Conservation (phyloP, 805 yeast species). For the Wickerhamiella azymoides region DNA sequence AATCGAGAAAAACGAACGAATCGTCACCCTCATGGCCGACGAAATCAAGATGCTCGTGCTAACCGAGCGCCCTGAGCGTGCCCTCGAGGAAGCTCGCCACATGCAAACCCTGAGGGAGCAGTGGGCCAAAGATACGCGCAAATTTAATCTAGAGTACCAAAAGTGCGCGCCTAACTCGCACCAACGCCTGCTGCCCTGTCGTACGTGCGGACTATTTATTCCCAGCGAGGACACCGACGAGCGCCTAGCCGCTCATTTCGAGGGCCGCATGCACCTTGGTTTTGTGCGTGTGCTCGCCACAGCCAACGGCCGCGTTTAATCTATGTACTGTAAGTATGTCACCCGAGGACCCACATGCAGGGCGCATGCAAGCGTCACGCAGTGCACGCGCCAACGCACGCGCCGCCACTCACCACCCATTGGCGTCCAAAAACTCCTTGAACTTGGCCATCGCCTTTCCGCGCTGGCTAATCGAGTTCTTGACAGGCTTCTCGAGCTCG, state of each 20-base stretch:
- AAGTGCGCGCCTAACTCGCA: constrained; percentile 67
- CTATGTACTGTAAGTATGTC: not conserved
- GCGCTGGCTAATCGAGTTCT: constrained; percentile 80
- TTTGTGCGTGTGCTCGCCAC: constrained; percentile 54
- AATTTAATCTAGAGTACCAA: constrained; percentile 32
- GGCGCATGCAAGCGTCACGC: no score
- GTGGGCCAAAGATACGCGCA: not conserved
- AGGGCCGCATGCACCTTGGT: constrained; percentile 76
- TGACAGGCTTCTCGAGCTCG: constrained; percentile 63
- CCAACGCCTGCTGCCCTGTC: constrained; percentile 83
- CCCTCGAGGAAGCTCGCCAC: constrained; percentile 49
- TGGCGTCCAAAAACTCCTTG: constrained; percentile 32
- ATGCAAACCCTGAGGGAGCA: constrained; percentile 28
- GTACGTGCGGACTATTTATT: constrained; percentile 76
- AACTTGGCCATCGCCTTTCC: constrained; percentile 68
- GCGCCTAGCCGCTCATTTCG: constrained; percentile 76
- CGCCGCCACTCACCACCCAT: not conserved
- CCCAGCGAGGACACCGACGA: constrained; percentile 78
- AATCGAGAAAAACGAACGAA: constrained; percentile 17
- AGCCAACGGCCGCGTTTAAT: not conserved
- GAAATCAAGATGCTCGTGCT: constrained; percentile 1
- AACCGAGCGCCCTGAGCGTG: constrained; percentile 23
- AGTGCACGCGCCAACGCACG: not conserved
- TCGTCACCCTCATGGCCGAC: constrained; percentile 45
- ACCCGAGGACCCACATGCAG: no score